Conservation (phyloP, 805 yeast species). For the Jamesozyma piceae region DNA sequence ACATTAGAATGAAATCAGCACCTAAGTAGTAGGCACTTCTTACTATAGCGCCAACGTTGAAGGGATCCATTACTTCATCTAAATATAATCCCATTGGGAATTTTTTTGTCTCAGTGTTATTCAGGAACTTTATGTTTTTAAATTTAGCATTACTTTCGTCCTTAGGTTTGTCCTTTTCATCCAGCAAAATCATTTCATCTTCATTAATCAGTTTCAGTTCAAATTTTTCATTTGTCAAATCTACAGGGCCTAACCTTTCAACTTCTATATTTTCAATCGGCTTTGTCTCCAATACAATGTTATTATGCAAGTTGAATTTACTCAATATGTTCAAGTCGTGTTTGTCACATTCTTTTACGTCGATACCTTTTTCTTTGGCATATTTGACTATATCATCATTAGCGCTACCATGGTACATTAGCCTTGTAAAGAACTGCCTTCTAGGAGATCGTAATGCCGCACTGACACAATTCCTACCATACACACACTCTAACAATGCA, state of each 20-base stretch:
- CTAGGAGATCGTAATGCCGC: slow-evolving; percentile 56
- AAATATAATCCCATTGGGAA: slow-evolving; percentile 64
- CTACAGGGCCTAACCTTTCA: slow-evolving; percentile 24
- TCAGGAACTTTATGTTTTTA: background rate
- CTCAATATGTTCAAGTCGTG: slow-evolving; percentile 53
- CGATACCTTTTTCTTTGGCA: slow-evolving; percentile 33
- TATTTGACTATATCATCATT: slow-evolving; percentile 18
- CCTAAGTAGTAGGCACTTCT: slow-evolving; percentile 77
- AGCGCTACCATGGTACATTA: slow-evolving; percentile 32
- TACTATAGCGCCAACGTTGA: slow-evolving; percentile 74
- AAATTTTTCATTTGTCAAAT: slow-evolving; percentile 10
- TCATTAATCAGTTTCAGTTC: slow-evolving; percentile 8
- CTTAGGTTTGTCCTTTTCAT: background rate
- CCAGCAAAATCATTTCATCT: slow-evolving; percentile 9
- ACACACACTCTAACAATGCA: slow-evolving; percentile 58
- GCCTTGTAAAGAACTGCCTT: slow-evolving; percentile 43
- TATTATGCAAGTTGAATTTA: slow-evolving; percentile 70
- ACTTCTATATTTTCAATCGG: slow-evolving; percentile 22
- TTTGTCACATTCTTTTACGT: slow-evolving; percentile 19
- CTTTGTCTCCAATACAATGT: slow-evolving; percentile 61
- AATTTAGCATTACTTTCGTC: background rate
- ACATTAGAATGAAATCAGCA: slow-evolving; percentile 65
- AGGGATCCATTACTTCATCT: slow-evolving; percentile 80
- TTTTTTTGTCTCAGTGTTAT: background rate
- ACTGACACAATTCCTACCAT: slow-evolving; percentile 65